These are phyloP conservation scores for Yamadazyma philogaea DNA, from an alignment of 805 yeast species.

Conservation along the genomic window DNA sequence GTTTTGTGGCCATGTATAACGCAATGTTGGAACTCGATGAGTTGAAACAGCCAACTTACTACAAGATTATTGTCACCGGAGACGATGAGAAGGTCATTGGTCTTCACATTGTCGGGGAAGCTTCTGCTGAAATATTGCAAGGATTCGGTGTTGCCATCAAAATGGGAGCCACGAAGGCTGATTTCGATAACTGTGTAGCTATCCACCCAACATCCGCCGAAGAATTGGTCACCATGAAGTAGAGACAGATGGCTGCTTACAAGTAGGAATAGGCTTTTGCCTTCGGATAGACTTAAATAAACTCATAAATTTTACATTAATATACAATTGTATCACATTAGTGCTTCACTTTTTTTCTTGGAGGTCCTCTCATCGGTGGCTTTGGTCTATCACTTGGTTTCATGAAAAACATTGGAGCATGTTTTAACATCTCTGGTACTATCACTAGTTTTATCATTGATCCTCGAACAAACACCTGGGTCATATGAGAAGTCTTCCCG, in stretches of 20 bases:
- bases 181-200: slow-evolving; percentile 94
- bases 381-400: slow-evolving; percentile 57
- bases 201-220: slow-evolving; percentile 99
- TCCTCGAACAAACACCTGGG: slow-evolving; percentile 87
- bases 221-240: slow-evolving; percentile 83
- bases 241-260: neutral
- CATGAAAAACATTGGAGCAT: slow-evolving; percentile 85
- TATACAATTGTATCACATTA: slow-evolving; percentile 1
- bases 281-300: no score
- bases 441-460: slow-evolving; percentile 81
- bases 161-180: slow-evolving; percentile 98
- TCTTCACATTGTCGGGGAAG: slow-evolving; percentile 88
- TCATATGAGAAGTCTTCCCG: slow-evolving; percentile 72
- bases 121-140: slow-evolving; percentile 88
- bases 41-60: slow-evolving; percentile 80
- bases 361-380: slow-evolving; percentile 68
- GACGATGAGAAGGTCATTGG: slow-evolving; percentile 92
- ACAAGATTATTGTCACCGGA: slow-evolving; percentile 78
- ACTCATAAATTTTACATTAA: neutral
- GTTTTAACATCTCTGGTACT: slow-evolving; percentile 81
- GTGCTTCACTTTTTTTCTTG: slow-evolving; percentile 28
- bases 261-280: neutral
- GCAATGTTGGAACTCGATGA: slow-evolving; percentile 67
- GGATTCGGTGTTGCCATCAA: slow-evolving; percentile 98
- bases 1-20: slow-evolving; percentile 89